Evolutionary conservation across 495 filamentous ascomycete genomes (phyloP).

Genomic region (Penicillium lividum): DNA sequence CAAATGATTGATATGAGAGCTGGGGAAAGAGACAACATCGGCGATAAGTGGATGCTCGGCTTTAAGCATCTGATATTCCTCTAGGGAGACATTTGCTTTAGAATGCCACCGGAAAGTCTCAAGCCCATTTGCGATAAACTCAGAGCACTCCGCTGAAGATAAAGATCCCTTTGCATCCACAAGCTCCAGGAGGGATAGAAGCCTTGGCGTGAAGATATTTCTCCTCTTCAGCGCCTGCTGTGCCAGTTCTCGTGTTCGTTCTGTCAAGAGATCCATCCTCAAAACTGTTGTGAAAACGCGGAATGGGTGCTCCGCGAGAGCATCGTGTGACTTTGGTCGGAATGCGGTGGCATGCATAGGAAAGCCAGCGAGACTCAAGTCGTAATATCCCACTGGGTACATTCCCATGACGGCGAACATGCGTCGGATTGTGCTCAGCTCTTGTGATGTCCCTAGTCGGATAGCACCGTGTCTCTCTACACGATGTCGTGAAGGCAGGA

Average conservation of each 20-base stretch:
- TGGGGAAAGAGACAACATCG: conserved; percentile 44
- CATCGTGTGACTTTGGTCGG: conserved; percentile 29
- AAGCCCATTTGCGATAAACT: conserved; percentile 37
- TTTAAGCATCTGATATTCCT: conserved; percentile 39
- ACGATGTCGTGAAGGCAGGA: conserved; percentile 32
- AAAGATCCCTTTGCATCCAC: conserved; percentile 26
- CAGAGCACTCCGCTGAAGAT: conserved; percentile 20
- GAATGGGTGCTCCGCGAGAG: conserved; percentile 39
- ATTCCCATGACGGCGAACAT: conserved; percentile 46
- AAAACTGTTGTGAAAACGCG: conserved; percentile 46
- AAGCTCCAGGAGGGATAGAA: conserved; percentile 27
- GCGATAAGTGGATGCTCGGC: conserved; percentile 43
- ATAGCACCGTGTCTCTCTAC: conserved; percentile 49
- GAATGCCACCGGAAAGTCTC: conserved; percentile 45
- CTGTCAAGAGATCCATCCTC: conserved; percentile 37
- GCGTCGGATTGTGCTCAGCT: conserved; percentile 38
- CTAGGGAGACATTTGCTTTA: conserved; percentile 34
- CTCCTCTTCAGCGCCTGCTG: conserved; percentile 30
- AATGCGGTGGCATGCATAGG: conserved; percentile 49
- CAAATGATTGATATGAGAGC: conserved; percentile 47
- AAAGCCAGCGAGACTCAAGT: conserved; percentile 39
- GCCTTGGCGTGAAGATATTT: conserved; percentile 36
- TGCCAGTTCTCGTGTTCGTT: conserved; percentile 27
- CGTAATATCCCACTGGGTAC: conserved; percentile 48
- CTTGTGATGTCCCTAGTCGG: conserved; percentile 39